Percentiles rank a stretch among this genome's conserved stretches.
These are phyloP conservation scores for Neurospora sp. DNA, from an alignment of 495 filamentous ascomycete genomes.

Conservation along the genomic window DNA sequence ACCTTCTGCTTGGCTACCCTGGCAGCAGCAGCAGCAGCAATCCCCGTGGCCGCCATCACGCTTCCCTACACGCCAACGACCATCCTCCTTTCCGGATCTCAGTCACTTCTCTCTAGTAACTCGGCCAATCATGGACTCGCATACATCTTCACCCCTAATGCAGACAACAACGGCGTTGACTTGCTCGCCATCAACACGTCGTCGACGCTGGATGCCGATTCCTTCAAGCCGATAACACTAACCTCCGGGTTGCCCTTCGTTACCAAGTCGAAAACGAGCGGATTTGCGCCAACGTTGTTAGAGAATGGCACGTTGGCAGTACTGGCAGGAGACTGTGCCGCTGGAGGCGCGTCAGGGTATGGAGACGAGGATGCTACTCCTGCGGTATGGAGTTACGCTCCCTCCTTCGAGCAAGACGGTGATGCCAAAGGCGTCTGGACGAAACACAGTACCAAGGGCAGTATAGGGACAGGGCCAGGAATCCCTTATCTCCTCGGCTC, in stretches of 20 bases:
- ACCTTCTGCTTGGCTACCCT: not conserved
- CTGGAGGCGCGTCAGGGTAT: constrained; percentile 14
- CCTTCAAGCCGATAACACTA: constrained; percentile 46
- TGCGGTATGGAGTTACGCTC: constrained; percentile 30
- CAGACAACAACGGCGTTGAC: constrained; percentile 28
- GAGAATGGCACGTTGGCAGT: constrained; percentile 56
- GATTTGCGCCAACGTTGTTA: constrained; percentile 57
- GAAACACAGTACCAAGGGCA: constrained; percentile 9
- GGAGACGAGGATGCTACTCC: constrained; percentile 6
- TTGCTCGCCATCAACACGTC: constrained; percentile 59
- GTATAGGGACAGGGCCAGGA: constrained; percentile 21
- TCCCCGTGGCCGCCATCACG: constrained; percentile 20
- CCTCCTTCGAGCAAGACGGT: constrained; percentile 1
- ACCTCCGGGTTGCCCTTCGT: constrained; percentile 59
- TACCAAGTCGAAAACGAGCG: constrained; percentile 23
- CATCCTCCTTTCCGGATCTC: constrained; percentile 46
- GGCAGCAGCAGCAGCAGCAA: not conserved
- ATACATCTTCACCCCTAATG: constrained; percentile 51
- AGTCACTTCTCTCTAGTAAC: constrained; percentile 27
- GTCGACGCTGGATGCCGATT: constrained; percentile 38
- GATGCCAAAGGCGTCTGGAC: constrained; percentile 17
- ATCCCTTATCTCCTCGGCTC: constrained; percentile 57
- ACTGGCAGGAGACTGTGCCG: constrained; percentile 57
- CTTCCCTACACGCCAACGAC: constrained; percentile 70
- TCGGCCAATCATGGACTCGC: constrained; percentile 14